Evolutionary conservation across 768 basidiomycete genomes (phyloP), one percentile per base, ranked within the genome.

Genomic region (Suillus weaverae): DNA sequence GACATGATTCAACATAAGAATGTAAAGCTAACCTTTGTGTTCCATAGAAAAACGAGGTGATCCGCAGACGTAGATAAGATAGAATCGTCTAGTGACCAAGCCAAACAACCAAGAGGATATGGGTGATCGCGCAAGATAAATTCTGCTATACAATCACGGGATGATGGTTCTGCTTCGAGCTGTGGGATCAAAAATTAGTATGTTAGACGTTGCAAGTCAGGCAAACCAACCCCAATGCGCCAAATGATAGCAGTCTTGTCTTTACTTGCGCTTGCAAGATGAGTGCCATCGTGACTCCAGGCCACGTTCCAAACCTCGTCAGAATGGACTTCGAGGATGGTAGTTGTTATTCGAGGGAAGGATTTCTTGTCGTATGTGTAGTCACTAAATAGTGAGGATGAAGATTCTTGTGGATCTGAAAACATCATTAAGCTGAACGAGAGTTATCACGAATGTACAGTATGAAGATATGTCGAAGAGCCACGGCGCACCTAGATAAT

Each of bases 301-400:
- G 90, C 91, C 65, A 99, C 77, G 72, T 91, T 89, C 96, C 97
- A 99, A 50, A 99, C 95, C 74, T 99, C 95, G 72, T 99, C 94
- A 13, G 82, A 84, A 76, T 98, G 97, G 36, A 89, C 92, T 53
- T 89, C 85, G 65, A 98, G 80, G 60, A 95, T 89, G 32, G 91
- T 89, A 4, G 94, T 95, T 14, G 92, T 95, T 32, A 90, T 81
- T 53, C 86, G 85, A 8, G 97, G 97, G 78, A 99, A 99, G 46
- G 85, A 85, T 33, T 86, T 84, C 71, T 89, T 85, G 66, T 88
- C 85, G 78, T 95, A 97, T 61, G 85, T 79, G 73, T 97, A 94
- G 75, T 99, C 95, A 56, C 84, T 83, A 72, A 94, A 94, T 57
- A 99, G 79, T n/a, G 95, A 94, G 73, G 91, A 89, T 38, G 87